Conservation (phyloP, 345 rosid species). For the Populus deltoides region DNA sequence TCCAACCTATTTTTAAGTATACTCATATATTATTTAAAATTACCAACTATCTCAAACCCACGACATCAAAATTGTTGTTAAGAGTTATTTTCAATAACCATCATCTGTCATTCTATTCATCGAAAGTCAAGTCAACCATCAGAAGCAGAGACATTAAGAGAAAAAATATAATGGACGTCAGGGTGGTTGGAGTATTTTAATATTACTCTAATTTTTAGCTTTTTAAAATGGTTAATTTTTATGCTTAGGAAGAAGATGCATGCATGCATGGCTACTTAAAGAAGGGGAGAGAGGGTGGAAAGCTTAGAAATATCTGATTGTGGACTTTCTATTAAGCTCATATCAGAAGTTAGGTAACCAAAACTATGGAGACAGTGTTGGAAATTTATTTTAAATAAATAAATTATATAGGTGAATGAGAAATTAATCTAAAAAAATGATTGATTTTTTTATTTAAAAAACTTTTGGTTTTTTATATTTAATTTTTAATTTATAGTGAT, state of each 20-base stretch:
- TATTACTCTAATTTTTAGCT: background rate
- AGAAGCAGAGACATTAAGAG: constrained; percentile 5
- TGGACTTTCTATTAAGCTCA: constrained; percentile 14
- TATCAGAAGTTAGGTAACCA: background rate
- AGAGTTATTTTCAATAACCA: background rate
- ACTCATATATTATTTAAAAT: too few species aligned
- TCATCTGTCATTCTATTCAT: constrained; percentile 2
- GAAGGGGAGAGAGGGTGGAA: constrained; percentile 5
- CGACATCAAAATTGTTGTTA: background rate
- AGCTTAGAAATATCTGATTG: constrained; percentile 13
- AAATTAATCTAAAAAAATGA: too few species aligned
- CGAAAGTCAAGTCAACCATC: constrained; percentile 4
- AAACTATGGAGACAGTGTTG: too few species aligned
- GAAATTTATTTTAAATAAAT: too few species aligned
- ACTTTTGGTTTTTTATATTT: too few species aligned
- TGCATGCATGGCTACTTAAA: background rate
- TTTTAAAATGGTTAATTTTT: background rate
- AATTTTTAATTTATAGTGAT: too few species aligned
- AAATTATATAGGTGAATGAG: too few species aligned
- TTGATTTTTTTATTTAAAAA: fast-evolving
- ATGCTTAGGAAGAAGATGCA: background rate
- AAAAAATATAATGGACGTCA: constrained; percentile 7
- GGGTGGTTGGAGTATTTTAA: background rate
- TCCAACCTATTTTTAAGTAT: too few species aligned
- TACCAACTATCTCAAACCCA: too few species aligned